phyloP scores from a whole-genome alignment of 2,329 filamentous ascomycete species.

The Fusarium robinianum region DNA sequence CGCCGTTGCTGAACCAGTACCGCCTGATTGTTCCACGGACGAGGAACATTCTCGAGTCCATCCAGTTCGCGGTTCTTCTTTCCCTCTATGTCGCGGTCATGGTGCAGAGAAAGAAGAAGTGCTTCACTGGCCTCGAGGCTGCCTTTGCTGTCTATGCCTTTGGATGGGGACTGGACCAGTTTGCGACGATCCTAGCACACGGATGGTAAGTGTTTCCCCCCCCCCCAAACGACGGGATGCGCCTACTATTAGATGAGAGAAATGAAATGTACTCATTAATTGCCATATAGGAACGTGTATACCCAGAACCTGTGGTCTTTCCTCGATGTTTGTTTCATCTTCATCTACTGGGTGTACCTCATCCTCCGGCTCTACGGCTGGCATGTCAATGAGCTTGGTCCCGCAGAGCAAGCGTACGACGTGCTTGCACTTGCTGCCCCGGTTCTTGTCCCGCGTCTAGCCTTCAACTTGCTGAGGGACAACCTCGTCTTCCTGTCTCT shows the following conservation, averaged over 20 bases:
- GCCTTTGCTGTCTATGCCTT: slow-evolving; percentile 74
- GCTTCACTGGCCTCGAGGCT: slow-evolving; percentile 62
- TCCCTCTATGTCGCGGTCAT: slow-evolving; percentile 73
- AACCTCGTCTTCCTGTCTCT: slow-evolving; percentile 83
- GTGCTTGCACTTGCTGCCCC: slow-evolving; percentile 80
- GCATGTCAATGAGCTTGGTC: slow-evolving; percentile 50
- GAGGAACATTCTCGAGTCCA: slow-evolving; percentile 73
- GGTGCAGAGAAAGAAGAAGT: slow-evolving; percentile 64
- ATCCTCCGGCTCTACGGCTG: slow-evolving; percentile 69
- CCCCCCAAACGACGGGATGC: no score
- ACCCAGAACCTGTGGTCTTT: slow-evolving; percentile 91
- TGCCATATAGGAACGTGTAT: slow-evolving; percentile 70
- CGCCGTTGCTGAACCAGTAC: slow-evolving; percentile 81
- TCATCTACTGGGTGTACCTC: slow-evolving; percentile 72
- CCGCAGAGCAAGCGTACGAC: slow-evolving; percentile 71
- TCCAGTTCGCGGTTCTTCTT: slow-evolving; percentile 73
- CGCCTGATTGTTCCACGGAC: slow-evolving; percentile 81
- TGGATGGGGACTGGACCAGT: slow-evolving; percentile 79
- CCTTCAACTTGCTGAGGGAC: slow-evolving; percentile 81
- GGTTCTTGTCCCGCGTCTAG: slow-evolving; percentile 75
- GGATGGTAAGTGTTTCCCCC: slow-evolving; percentile 53
- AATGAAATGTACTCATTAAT: background rate
- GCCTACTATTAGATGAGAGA: background rate
- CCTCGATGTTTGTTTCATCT: slow-evolving; percentile 77
- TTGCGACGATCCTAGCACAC: slow-evolving; percentile 77